Base-by-base conservation (phyloP, 2,329 filamentous ascomycete genomes). In the Claviceps quebecensis region DNA sequence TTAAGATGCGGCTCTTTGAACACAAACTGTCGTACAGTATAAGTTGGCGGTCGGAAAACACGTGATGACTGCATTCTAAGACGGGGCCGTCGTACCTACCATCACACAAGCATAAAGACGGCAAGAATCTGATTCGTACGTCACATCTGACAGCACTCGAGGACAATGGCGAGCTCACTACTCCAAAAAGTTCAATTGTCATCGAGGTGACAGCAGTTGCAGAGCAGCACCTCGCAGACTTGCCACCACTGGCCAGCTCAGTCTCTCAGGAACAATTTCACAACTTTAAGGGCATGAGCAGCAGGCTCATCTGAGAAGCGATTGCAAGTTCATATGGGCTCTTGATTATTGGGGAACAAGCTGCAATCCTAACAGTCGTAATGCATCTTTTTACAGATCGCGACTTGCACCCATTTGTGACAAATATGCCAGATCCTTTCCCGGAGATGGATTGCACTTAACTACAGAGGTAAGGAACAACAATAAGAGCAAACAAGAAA, bases 321-420 rank as follows among this genome's bases (percentile, higher is more conserved):
- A 34, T 34, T 11, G 11, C 3, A 11, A 11, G 29, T 9, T 4
- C 11, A 34, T 34, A 34, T 34, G 29, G 4, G 9, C 9, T 34
- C 4, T 34, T 9, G 29, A 34, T 34, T 11, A 9, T 11, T 55
- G 54, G 58, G 48, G 57, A 53, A 39, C 48, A 58, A 50, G 59
- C 68, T 1, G 54, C 47, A 52, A 48, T 9, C 34, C 9, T n/a
- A 50, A 22, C 38, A 49, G 26, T 22, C 46, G 49, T 26, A 47
- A 54, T 37, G 38, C 51, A 29, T 4, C 49, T 47, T 5, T 52
- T 54, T 13, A 54, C 53, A 3, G 47, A 69, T 34, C 29, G 9
- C 29, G 29, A 50, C 63, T 72, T 45, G 57, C 61, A 17, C 57
- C 54, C 43, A 58, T 73, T 36, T 68, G 62, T 3, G 59, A 68